Percentiles rank a stretch among this genome's conserved stretches.
Evolutionary conservation across 106 monocot species (phyloP).

Genomic region (Acorus gramineus): DNA sequence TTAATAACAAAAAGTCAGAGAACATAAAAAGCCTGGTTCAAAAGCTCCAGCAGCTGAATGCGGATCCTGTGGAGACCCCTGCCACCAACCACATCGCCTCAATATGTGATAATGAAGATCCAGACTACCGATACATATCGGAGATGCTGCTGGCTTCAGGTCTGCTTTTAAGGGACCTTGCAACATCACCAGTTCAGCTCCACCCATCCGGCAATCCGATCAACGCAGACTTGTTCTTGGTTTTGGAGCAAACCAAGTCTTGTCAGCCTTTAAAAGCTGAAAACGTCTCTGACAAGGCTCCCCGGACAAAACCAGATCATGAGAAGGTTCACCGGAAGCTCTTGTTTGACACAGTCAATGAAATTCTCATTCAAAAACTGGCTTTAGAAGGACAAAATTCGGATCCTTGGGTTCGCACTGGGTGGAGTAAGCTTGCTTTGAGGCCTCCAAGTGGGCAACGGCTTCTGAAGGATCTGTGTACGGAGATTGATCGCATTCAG

Average conservation of each 20-base stretch:
- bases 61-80: constrained; percentile 16
- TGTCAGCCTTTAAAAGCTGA: constrained; percentile 9
- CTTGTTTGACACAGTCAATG: constrained; percentile 54
- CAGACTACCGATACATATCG: constrained; percentile 35
- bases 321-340: constrained; percentile 49
- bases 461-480: constrained; percentile 45
- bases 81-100: constrained; percentile 29
- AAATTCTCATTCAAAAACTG: constrained; percentile 43
- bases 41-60: constrained; percentile 37
- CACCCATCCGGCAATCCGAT: constrained; percentile 41
- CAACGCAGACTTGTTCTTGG: constrained; percentile 53
- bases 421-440: constrained; percentile 2
- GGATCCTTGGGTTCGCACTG: background rate
- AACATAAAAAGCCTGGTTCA: constrained; percentile 39
- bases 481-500: constrained; percentile 42
- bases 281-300: constrained; percentile 7
- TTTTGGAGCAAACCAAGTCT: constrained; percentile 55
- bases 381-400: background rate
- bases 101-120: constrained; percentile 29
- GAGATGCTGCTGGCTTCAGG: constrained; percentile 61
- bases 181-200: constrained; percentile 18
- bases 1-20: constrained; percentile 32
- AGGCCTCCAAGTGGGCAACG: constrained; percentile 13
- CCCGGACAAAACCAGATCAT: constrained; percentile 7
- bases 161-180: constrained; percentile 28